A percentile compares a stretch with the other conserved stretches of the same genome.
phyloP scores from a whole-genome alignment of 1,139 yeast species.

The Pichia sp. region DNA sequence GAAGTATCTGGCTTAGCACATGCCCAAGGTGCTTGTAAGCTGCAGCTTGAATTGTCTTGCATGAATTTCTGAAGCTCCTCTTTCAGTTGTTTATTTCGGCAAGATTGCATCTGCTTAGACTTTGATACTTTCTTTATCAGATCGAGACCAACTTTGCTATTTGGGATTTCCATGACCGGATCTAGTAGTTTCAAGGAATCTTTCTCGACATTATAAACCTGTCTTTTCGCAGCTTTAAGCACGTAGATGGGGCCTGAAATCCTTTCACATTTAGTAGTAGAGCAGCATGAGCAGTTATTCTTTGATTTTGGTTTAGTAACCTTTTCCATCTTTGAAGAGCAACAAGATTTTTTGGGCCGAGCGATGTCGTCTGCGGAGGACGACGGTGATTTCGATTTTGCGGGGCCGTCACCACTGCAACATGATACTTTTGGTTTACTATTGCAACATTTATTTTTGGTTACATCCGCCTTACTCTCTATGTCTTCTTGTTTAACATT shows the following conservation, averaged over 20 bases:
- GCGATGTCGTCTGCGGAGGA: no score
- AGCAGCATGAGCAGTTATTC: conserved; percentile 4
- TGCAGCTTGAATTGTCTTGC: neutral
- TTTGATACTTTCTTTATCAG: conserved; percentile 20
- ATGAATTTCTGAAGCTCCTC: conserved; percentile 1
- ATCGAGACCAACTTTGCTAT: conserved; percentile 25
- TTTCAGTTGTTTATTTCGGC: conserved; percentile 4
- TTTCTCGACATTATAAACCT: conserved; percentile 41
- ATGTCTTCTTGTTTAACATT: no score
- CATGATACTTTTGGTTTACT: no score
- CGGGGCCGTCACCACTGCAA: no score
- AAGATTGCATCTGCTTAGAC: conserved; percentile 8
- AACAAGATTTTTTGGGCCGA: no score
- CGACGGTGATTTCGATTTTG: no score
- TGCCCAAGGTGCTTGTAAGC: neutral
- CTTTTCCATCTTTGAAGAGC: neutral
- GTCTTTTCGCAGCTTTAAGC: conserved; percentile 41
- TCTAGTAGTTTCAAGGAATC: conserved; percentile 30
- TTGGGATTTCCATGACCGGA: conserved; percentile 28
- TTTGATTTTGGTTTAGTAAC: neutral
- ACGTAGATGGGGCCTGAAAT: conserved; percentile 33
- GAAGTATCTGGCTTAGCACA: neutral
- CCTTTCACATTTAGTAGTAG: neutral
- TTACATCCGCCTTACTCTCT: no score
- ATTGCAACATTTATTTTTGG: no score